These are phyloP conservation scores for Lentinula lateritia DNA, from an alignment of 768 basidiomycete species.

Conservation along the genomic window DNA sequence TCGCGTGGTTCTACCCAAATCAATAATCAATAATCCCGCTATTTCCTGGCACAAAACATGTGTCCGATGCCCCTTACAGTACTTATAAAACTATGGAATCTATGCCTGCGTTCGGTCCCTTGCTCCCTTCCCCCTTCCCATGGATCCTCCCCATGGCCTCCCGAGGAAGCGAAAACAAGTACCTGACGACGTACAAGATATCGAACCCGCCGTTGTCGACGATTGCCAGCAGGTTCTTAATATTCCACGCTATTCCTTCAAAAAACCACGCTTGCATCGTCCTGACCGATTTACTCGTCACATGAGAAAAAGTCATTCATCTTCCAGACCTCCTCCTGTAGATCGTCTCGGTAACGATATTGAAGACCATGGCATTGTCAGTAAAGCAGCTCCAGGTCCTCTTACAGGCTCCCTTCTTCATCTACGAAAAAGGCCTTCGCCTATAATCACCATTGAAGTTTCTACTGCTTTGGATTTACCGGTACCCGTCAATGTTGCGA, in stretches of 20 bases:
- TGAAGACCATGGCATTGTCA: conserved; percentile 41
- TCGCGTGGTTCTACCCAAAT: neutral
- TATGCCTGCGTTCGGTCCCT: conserved; percentile 12
- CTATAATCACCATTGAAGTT: conserved; percentile 17
- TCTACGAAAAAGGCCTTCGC: conserved; percentile 23
- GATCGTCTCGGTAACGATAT: conserved; percentile 33
- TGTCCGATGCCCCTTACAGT: conserved; percentile 19
- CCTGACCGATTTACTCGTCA: conserved; percentile 18
- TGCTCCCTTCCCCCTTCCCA: conserved; percentile 22
- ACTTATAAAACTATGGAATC: conserved; percentile 22
- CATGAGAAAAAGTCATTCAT: conserved; percentile 11
- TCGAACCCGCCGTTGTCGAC: conserved; percentile 29
- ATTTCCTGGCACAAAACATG: conserved; percentile 14
- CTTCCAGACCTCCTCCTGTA: conserved; percentile 21
- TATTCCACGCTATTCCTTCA: conserved; percentile 3
- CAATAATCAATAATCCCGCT: neutral
- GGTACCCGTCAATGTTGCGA: conserved; percentile 36
- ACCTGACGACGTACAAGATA: conserved; percentile 36
- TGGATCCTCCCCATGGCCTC: conserved; percentile 57
- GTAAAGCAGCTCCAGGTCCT: conserved; percentile 36
- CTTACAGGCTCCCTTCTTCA: conserved; percentile 38
- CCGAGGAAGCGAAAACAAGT: conserved; percentile 65
- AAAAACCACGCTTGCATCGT: neutral
- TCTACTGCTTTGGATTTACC: conserved; percentile 19
- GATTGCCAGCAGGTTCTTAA: conserved; percentile 17